Evolutionary conservation across 495 filamentous ascomycete species (phyloP), one percentile per base, ranked within the genome.

Genomic region (Tetracladium setigerum): DNA sequence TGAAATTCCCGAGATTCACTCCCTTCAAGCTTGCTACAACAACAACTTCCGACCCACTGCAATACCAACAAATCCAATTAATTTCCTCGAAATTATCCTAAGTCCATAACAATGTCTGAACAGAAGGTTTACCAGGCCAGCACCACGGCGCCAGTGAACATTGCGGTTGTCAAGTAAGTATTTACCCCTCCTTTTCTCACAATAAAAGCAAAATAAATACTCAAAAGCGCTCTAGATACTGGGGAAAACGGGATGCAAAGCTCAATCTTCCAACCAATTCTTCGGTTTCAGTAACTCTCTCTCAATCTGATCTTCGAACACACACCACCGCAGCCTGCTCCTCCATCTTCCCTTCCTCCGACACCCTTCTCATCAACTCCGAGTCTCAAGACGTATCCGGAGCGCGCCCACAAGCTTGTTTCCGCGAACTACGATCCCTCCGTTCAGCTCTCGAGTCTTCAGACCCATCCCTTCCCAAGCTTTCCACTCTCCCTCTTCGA

Each of bases 181-280:
- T n/a, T n/a, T 59, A 41, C 34, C 35, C 41, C 46, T 50, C 41
- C 33, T 45, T 47, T 36, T 53, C 54, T 41, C 36, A 41, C 30
- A 31, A 67, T 95, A 95, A 74, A 95, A 89, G 89, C 89, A 89
- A 52, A 95, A 95, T 67, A 87, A 88, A 42, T 84, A 96, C 69
- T 63, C 83, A n/a, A 83, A 79, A 22, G 24, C 18, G 18, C 17
- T 19, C 27, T 57, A 94, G 87, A 67, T 98, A 98, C 74, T 98
- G 92, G 92, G 92, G 92, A 51, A 97, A 97, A 69, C 87, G 92
- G 37, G 88, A 97, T 68, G 64, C 85, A 14, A 84, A 82, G 54
- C 78, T 97, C 47, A 97, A 99, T 65, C 82, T 97, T 54, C 94
- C 92, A 31, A 96, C 94, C 55, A 97, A 98, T 72, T 92, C 87